A percentile compares a stretch with the other conserved stretches of the same genome.
phyloP scores from a whole-genome alignment of 192 early-diverging fungal species.

The Pecoramyces ruminantium region DNA sequence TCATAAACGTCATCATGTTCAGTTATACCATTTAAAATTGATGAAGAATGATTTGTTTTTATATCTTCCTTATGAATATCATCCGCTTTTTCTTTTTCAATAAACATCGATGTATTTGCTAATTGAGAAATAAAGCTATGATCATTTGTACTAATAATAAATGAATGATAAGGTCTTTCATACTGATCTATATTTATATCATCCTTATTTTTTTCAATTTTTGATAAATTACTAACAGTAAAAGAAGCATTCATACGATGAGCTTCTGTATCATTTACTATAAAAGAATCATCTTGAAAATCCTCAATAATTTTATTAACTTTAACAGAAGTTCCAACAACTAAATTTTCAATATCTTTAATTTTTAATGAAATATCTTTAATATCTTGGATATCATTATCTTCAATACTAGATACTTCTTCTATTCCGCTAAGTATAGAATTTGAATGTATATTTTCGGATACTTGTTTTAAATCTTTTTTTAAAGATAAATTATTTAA shows the following conservation, averaged over 20 bases:
- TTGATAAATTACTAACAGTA: neutral
- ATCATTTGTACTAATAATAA: neutral
- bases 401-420: neutral
- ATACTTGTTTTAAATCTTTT: no score
- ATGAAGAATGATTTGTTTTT: no score
- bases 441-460: no score
- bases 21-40: no score
- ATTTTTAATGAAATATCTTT: neutral
- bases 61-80: no score
- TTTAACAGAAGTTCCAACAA: neutral
- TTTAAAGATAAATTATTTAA: no score
- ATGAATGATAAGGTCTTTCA: neutral
- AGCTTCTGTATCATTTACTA: neutral
- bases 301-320: neutral
- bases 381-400: neutral
- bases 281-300: neutral
- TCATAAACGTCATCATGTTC: neutral
- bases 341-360: neutral
- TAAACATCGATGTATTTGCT: neutral
- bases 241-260: neutral
- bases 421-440: neutral
- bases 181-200: neutral
- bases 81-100: neutral
- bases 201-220: neutral
- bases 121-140: neutral